A percentile compares a stretch with the other conserved stretches of the same genome.
Evolutionary conservation across 2,329 filamentous ascomycete species (phyloP).

Genomic region (Fusarium sp.): DNA sequence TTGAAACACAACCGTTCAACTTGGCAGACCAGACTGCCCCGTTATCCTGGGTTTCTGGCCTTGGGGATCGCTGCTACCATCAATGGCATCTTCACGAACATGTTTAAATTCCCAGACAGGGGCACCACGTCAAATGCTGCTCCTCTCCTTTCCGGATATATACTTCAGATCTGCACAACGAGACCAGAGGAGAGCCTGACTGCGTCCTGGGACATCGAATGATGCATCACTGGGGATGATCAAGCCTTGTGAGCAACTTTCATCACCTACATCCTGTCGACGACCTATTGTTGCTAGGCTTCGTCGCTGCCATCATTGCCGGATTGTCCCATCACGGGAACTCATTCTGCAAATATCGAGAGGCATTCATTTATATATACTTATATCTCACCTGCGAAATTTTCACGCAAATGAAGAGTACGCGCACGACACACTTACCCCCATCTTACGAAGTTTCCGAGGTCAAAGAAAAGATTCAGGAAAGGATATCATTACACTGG

Average conservation of each 20-base stretch:
- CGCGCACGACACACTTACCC: neutral
- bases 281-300: neutral
- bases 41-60: neutral
- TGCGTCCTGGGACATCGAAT: neutral
- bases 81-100: neutral
- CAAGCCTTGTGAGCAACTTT: neutral
- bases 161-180: neutral
- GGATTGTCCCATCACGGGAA: neutral
- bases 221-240: neutral
- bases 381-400: neutral
- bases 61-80: neutral
- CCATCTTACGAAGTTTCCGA: neutral
- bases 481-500: neutral
- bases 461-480: neutral
- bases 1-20: neutral
- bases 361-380: neutral
- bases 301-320: neutral
- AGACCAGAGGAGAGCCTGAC: neutral
- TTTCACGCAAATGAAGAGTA: neutral
- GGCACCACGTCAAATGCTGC: neutral
- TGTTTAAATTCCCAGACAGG: neutral
- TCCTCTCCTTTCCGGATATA: neutral
- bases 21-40: neutral
- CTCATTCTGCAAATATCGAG: neutral
- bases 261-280: neutral